Base-by-base conservation (phyloP, 805 yeast species). In the Kodamaea nitidulidarum region DNA sequence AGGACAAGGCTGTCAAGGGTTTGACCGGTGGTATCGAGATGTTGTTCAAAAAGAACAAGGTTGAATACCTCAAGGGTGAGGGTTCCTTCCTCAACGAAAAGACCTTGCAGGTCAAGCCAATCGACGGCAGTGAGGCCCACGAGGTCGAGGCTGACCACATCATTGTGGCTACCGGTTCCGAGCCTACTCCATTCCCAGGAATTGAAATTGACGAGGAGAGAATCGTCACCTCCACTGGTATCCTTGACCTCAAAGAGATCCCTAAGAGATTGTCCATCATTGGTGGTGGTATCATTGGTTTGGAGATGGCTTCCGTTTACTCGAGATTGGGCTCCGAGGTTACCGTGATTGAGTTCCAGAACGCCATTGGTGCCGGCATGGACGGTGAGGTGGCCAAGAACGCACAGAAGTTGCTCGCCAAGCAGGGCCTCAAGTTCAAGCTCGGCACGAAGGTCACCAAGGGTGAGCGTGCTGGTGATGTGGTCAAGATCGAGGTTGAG, bases 281-380 rank as follows among this genome's bases (percentile, higher is more conserved):
- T 56, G 99, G 99, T 63, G 99, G 96, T 70, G 98, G 99, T 76
- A 91, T 93, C 71, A 93, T 93, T 63, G 99, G 99, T 60, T 79
- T 93, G 53, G 99, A 93, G 74, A 93, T 93, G 96, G 98, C 96
- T 48, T 90, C 98, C 17, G 99, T 93, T 35, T 93, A 95, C 83
- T 71, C 90, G 43, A 81, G 98, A 70, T 72, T 93, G 56, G 99
- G 99, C 32, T 72, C 96, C 31, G 88, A 93, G 71, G 98, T 93
- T 48, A 91, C 97, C 32, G 84, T 93, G 41, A 70, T 93, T 45
- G 99, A 93, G 76, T 93, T 78, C 80, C 87, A 82, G 66, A 73
- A 75, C 55, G 76, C 93, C 48, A 84, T 93, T 60, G 98, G 98
- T 73, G 98, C 97, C 44, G 95, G 96, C 52, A 93, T 93, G 97